These are phyloP conservation scores for Tylopilus vinaceipallidus DNA, from an alignment of 768 basidiomycete genomes.

Conservation along the genomic window DNA sequence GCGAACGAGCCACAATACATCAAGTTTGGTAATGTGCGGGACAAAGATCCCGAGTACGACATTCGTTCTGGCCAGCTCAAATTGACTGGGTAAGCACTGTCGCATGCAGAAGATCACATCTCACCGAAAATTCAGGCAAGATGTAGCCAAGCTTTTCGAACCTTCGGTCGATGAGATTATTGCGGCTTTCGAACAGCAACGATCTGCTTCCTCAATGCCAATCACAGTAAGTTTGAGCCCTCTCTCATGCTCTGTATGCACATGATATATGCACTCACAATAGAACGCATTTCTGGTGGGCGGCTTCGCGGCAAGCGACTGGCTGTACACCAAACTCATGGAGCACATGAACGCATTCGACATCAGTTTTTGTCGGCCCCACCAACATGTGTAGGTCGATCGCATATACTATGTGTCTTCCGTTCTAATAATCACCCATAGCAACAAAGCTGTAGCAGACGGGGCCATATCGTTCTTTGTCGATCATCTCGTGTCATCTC, in stretches of 20 bases:
- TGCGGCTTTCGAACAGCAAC: slow-evolving; percentile 13
- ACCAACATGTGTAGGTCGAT: slow-evolving; percentile 15
- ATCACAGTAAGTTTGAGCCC: slow-evolving; percentile 1
- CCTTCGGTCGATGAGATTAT: slow-evolving; percentile 14
- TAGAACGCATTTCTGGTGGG: slow-evolving; percentile 14
- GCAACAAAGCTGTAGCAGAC: slow-evolving; percentile 17
- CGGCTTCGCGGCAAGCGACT: slow-evolving; percentile 15
- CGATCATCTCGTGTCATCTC: slow-evolving; percentile 12
- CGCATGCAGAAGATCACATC: slow-evolving; percentile 32
- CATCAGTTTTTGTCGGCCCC: slow-evolving; percentile 9
- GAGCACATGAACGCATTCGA: slow-evolving; percentile 9
- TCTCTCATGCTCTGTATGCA: not conserved
- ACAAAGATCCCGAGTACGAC: slow-evolving; percentile 34
- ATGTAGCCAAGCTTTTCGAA: slow-evolving; percentile 13
- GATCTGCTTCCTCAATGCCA: slow-evolving; percentile 5
- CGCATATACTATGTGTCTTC: not conserved
- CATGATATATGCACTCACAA: not conserved
- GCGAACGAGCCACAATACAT: slow-evolving; percentile 35
- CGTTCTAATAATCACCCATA: not conserved
- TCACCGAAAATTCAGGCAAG: slow-evolving; percentile 19
- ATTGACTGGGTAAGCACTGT: slow-evolving; percentile 34
- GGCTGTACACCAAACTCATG: slow-evolving; percentile 10
- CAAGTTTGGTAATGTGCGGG: slow-evolving; percentile 36
- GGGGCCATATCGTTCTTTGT: slow-evolving; percentile 13
- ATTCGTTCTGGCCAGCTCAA: slow-evolving; percentile 38